Base-by-base conservation (phyloP, 768 basidiomycete genomes). In the Amanita exitialis region DNA sequence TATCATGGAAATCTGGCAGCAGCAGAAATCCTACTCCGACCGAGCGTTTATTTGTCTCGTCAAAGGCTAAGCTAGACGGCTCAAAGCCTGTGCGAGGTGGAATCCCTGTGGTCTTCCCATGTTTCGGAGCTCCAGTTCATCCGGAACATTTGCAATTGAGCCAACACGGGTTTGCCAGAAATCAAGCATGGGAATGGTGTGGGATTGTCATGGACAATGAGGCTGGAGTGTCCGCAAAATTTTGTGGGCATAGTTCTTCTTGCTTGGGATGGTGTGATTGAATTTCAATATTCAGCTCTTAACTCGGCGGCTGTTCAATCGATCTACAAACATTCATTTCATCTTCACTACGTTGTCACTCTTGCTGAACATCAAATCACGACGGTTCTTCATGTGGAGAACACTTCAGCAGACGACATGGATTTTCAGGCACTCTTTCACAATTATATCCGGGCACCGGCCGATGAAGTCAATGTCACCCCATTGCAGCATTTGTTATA, bases 391-490 rank as follows among this genome's bases (percentile, higher is more conserved):
- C 83, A 88, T 60, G 86, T 98, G 55, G 74, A 74, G 56, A 95
- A 96, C 61, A 73, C 79, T 0, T 80, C 79, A 6, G 58, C 65
- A 18, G 72, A 77, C 38, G 55, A 61, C 4, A 74, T 97, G 37
- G 80, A 85, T 62, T 98, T 95, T 72, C 96, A 99, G 64, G 87
- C 92, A 1, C 74, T 98, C 41, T 76, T 99, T 49, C 96, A 99
- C 67, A 92, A 80, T 44, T 99, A 99, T 67, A 76, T 96, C 56
- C 77, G 76, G 8, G 78, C 79, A 41, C 79, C 85, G 41, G 67
- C 82, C 13, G 65, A 76, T 53, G 59, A 79, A 3, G 79, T 80
- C n/a, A 64, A 75, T 2, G 72, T 91, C 55, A 70, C 72, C 6
- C 77, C 88, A 6, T 72, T 95, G 30, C 73, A 81, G 59, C 76